These are phyloP conservation scores for Cicer chorassanicum DNA, from an alignment of 306 rosid genomes.

Conservation along the genomic window DNA sequence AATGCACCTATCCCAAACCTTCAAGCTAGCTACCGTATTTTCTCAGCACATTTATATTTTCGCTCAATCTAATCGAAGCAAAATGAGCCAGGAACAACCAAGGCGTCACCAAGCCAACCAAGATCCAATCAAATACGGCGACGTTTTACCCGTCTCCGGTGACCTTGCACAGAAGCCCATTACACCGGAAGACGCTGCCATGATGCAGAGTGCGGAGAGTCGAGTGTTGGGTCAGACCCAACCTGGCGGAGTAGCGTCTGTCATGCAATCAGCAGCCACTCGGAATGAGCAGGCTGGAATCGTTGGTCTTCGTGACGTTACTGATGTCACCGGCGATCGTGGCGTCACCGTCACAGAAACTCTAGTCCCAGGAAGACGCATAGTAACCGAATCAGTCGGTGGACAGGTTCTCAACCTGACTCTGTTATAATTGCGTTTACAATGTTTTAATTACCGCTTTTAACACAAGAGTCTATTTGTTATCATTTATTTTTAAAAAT, in stretches of 20 bases:
- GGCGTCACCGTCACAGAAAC: constrained; percentile 69
- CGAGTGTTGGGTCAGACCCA: constrained; percentile 63
- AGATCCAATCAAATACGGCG: constrained; percentile 67
- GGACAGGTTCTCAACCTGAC: constrained; percentile 60
- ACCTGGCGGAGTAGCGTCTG: constrained; percentile 61
- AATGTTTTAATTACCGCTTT: not conserved
- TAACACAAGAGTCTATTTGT: no score
- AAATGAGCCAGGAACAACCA: constrained; percentile 71
- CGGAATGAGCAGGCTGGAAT: constrained; percentile 60
- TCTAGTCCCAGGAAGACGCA: constrained; percentile 59
- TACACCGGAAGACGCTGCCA: constrained; percentile 73
- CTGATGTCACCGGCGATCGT: constrained; percentile 50
- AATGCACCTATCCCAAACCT: not conserved
- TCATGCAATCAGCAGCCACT: constrained; percentile 74
- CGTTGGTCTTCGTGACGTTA: constrained; percentile 54
- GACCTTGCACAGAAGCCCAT: constrained; percentile 62
- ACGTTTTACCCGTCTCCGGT: constrained; percentile 64
- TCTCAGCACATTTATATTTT: not conserved
- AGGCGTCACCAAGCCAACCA: constrained; percentile 40
- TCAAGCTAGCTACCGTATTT: not conserved
- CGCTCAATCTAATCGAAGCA: not conserved
- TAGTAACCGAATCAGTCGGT: constrained; percentile 68
- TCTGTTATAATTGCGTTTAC: not conserved
- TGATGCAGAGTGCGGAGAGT: constrained; percentile 82
- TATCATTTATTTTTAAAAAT: no score